Conservation (phyloP, 2,329 filamentous ascomycete genomes). For the Pseudogymnoascus sp. region DNA sequence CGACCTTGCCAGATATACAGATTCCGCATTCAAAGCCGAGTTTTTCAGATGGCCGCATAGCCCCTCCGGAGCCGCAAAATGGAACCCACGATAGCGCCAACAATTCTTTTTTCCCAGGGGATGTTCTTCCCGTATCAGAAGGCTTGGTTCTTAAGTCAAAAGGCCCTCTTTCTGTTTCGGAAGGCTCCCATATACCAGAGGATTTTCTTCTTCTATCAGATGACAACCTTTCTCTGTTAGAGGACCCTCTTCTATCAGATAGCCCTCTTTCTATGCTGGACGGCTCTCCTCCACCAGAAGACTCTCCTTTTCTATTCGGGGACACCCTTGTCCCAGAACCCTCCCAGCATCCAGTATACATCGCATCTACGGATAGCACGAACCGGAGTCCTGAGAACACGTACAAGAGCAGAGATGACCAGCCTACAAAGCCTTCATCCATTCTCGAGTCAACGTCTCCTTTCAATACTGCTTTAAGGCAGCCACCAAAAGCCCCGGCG, state of each 20-base stretch:
- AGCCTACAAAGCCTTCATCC: not conserved
- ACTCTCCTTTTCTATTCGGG: not conserved
- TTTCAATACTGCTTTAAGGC: not conserved
- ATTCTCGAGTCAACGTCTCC: not conserved
- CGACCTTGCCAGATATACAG: not conserved
- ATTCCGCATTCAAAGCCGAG: not conserved
- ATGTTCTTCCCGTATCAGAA: not conserved
- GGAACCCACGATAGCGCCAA: not conserved
- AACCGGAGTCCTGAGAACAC: not conserved
- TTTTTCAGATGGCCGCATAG: not conserved
- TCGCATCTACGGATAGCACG: not conserved
- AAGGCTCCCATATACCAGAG: not conserved
- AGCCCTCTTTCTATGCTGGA: not conserved
- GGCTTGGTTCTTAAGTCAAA: not conserved
- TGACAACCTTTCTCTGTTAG: not conserved
- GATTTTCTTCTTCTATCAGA: not conserved
- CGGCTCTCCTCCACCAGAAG: not conserved
- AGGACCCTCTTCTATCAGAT: not conserved
- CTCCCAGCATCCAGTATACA: not conserved
- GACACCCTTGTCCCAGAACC: not conserved
- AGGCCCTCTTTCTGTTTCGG: not conserved
- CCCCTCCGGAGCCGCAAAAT: not conserved
- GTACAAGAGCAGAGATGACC: too few species aligned
- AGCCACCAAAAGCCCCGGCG: not conserved
- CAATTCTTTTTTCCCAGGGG: not conserved